Evolutionary conservation across 208 protist species (phyloP).

Genomic region (Borovskyia barvae): DNA sequence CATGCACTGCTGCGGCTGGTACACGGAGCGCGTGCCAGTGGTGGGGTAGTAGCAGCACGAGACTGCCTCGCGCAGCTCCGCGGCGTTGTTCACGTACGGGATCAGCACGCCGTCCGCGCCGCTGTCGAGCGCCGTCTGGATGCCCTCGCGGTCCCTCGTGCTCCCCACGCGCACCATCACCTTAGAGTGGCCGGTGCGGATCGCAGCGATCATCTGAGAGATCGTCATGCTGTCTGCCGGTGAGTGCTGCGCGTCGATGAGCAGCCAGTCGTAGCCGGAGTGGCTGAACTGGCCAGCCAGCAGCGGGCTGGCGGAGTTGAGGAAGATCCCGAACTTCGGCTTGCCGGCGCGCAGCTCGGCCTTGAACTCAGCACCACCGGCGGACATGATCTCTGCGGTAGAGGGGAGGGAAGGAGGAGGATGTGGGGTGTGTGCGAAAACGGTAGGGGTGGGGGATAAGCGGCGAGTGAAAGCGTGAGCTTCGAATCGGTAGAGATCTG

Average conservation of each 20-base stretch:
- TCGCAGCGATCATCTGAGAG: slow-evolving; percentile 61
- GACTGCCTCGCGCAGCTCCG: slow-evolving; percentile 69
- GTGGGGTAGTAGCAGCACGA: slow-evolving; percentile 83
- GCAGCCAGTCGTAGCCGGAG: slow-evolving; percentile 82
- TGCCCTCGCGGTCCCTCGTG: slow-evolving; percentile 71
- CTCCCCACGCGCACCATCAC: slow-evolving; percentile 75
- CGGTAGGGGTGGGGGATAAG: not conserved
- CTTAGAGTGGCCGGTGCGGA: slow-evolving; percentile 58
- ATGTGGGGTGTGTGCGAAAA: not conserved
- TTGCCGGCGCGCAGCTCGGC: slow-evolving; percentile 73
- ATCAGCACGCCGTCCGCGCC: slow-evolving; percentile 80
- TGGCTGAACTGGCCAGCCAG: slow-evolving; percentile 80
- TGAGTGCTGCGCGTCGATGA: slow-evolving; percentile 78
- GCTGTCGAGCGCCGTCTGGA: slow-evolving; percentile 75
- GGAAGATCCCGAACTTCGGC: slow-evolving; percentile 81
- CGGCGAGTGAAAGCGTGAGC: not conserved
- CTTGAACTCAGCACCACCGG: slow-evolving; percentile 77
- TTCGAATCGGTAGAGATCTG: not conserved
- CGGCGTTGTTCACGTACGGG: slow-evolving; percentile 78
- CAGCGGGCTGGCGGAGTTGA: slow-evolving; percentile 68
- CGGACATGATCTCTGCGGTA: slow-evolving; percentile 33
- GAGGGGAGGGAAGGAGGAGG: not conserved
- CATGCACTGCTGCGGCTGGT: slow-evolving; percentile 81
- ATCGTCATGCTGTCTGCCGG: slow-evolving; percentile 56
- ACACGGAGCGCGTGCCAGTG: slow-evolving; percentile 69